Conservation (phyloP, 2,329 filamentous ascomycete species). For the Monilinia fructicola region DNA sequence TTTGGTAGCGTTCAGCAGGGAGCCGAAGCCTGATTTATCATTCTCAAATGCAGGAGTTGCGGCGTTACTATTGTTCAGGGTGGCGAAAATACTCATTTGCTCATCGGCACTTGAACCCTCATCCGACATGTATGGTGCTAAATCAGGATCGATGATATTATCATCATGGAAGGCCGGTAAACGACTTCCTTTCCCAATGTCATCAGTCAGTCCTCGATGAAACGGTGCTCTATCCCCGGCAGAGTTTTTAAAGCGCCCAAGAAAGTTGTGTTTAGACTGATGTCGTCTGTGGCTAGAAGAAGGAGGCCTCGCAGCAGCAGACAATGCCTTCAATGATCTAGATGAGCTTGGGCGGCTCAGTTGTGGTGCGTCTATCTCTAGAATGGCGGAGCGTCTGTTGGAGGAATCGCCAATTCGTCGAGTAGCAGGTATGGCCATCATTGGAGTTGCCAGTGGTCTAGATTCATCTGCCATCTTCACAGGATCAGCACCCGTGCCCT, state of each 20-base stretch:
- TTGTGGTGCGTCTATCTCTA: conserved; percentile 85
- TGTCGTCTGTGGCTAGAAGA: conserved; percentile 84
- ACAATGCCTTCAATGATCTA: conserved; percentile 76
- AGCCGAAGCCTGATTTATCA: conserved; percentile 69
- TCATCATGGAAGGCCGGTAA: conserved; percentile 96
- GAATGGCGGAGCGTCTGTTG: conserved; percentile 80
- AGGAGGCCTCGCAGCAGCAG: conserved; percentile 64
- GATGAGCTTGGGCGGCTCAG: conserved; percentile 91
- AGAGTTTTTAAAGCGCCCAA: conserved; percentile 70
- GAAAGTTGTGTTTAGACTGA: conserved; percentile 81
- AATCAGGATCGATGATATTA: conserved; percentile 95
- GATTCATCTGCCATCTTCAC: conserved; percentile 44
- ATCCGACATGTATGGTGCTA: conserved; percentile 94
- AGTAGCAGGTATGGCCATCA: conserved; percentile 70
- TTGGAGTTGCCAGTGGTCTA: conserved; percentile 61
- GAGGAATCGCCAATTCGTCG: conserved; percentile 69
- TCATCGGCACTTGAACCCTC: conserved; percentile 91
- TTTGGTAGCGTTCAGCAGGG: conserved; percentile 69
- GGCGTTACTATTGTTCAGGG: conserved; percentile 64
- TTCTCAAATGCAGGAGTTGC: conserved; percentile 67
- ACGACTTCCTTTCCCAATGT: conserved; percentile 62
- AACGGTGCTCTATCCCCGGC: conserved; percentile 86
- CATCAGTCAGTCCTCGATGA: conserved; percentile 70
- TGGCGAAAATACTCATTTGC: conserved; percentile 81
- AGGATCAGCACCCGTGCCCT: conserved; percentile 41